These are phyloP conservation scores for Didymella keratinophila DNA, from an alignment of 2,329 filamentous ascomycete genomes.

Conservation along the genomic window DNA sequence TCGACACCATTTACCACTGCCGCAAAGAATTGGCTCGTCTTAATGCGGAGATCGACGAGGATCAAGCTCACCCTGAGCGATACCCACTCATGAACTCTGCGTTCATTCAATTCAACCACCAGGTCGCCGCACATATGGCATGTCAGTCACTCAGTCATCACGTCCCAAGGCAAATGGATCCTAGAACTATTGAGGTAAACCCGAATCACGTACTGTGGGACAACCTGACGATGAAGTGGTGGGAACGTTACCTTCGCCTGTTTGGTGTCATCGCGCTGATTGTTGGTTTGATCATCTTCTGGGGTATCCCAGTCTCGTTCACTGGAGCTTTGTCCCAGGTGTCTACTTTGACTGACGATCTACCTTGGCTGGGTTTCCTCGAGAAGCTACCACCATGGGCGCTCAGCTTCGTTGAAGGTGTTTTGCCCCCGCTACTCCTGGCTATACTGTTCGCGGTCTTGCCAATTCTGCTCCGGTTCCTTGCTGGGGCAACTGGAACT, in stretches of 20 bases:
- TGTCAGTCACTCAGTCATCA: conserved; percentile 93
- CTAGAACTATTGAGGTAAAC: conserved; percentile 89
- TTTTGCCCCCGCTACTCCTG: conserved; percentile 80
- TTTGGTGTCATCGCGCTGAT: conserved; percentile 71
- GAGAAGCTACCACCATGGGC: conserved; percentile 66
- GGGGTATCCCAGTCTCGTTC: conserved; percentile 90
- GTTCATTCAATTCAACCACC: conserved; percentile 98
- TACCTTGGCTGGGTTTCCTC: conserved; percentile 76
- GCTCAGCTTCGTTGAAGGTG: conserved; percentile 79
- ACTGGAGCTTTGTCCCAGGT: conserved; percentile 84
- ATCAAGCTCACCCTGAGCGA: conserved; percentile 83
- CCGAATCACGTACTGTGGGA: conserved; percentile 95
- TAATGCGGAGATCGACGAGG: conserved; percentile 89
- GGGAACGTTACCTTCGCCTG: conserved; percentile 82
- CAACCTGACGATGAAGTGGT: conserved; percentile 96
- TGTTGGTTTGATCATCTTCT: conserved; percentile 80
- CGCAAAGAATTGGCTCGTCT: conserved; percentile 84
- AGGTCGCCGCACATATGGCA: conserved; percentile 97
- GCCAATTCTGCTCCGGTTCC: conserved; percentile 77
- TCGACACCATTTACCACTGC: conserved; percentile 93
- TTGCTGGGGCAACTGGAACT: conserved; percentile 77
- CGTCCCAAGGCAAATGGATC: conserved; percentile 90
- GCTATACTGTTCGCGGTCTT: conserved; percentile 80
- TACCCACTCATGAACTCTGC: conserved; percentile 95
- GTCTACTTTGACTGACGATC: conserved; percentile 69